Conservation (phyloP, 2,329 filamentous ascomycete genomes). For the Neophaeococcomyces mojaviensis region DNA sequence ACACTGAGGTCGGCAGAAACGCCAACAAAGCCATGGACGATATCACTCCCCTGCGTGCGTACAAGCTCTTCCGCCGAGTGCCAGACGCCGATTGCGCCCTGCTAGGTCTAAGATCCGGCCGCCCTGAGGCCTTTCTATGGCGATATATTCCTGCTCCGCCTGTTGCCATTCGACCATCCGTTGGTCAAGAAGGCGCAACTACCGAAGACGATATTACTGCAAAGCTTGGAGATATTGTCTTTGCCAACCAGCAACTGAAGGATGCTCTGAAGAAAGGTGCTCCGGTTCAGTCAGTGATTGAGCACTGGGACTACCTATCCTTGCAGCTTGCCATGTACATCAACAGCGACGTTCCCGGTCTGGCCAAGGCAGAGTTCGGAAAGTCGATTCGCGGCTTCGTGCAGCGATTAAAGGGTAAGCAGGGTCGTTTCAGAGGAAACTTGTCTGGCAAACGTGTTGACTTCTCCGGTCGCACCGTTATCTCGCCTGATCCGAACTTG, state of each 20-base stretch:
- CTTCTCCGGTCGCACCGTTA: slow-evolving; percentile 94
- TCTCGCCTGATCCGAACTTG: slow-evolving; percentile 92
- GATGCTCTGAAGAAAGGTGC: slow-evolving; percentile 77
- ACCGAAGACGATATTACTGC: slow-evolving; percentile 96
- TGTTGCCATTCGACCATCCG: slow-evolving; percentile 87
- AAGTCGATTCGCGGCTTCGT: slow-evolving; percentile 91
- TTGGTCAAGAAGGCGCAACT: slow-evolving; percentile 84
- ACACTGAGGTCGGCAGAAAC: slow-evolving; percentile 81
- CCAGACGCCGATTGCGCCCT: slow-evolving; percentile 81
- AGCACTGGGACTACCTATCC: slow-evolving; percentile 96
- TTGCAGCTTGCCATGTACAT: slow-evolving; percentile 96
- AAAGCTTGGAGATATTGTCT: slow-evolving; percentile 92
- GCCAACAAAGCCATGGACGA: slow-evolving; percentile 89
- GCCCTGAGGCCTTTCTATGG: slow-evolving; percentile 97
- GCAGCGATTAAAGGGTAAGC: slow-evolving; percentile 91
- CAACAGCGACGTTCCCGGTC: slow-evolving; percentile 88
- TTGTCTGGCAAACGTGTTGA: slow-evolving; percentile 97
- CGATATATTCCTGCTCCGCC: slow-evolving; percentile 91
- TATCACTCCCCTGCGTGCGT: slow-evolving; percentile 76
- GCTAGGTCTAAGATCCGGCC: slow-evolving; percentile 79
- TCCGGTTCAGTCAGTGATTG: slow-evolving; percentile 82
- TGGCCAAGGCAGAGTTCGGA: slow-evolving; percentile 79
- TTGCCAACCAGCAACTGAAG: slow-evolving; percentile 80
- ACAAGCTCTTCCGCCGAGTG: slow-evolving; percentile 88
- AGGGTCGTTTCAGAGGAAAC: slow-evolving; percentile 94